These are phyloP conservation scores for Fraxinus greggii DNA, from an alignment of 305 asterid genomes.

Conservation along the genomic window DNA sequence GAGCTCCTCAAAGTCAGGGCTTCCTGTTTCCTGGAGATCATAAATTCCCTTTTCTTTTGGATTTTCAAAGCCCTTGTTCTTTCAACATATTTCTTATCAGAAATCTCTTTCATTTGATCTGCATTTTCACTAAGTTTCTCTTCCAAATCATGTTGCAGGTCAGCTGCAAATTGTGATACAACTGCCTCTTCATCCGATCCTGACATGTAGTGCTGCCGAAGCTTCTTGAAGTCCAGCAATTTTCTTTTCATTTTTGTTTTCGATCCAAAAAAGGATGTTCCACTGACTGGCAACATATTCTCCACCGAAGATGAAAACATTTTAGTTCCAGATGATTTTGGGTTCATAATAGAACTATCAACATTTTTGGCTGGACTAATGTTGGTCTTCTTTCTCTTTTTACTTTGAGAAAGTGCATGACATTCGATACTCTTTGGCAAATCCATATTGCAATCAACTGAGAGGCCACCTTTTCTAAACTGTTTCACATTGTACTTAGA, in stretches of 20 bases:
- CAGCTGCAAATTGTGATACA: constrained; percentile 31
- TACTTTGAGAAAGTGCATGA: constrained; percentile 24
- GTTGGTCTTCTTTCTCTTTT: constrained; percentile 28
- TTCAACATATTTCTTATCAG: constrained; percentile 26
- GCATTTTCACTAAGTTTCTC: constrained; percentile 25
- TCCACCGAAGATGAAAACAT: constrained; percentile 54
- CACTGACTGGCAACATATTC: constrained; percentile 32
- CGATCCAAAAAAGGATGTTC: constrained; percentile 36
- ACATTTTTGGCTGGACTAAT: constrained; percentile 19
- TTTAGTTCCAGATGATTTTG: constrained; percentile 39
- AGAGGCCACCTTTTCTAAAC: constrained; percentile 31
- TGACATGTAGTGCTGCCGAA: constrained; percentile 25
- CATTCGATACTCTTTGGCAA: constrained; percentile 25
- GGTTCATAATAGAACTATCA: constrained; percentile 29
- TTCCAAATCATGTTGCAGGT: constrained; percentile 22
- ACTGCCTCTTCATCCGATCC: constrained; percentile 40
- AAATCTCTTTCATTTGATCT: constrained; percentile 26
- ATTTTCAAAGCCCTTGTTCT: constrained; percentile 37
- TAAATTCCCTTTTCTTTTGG: constrained; percentile 29
- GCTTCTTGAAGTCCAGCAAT: constrained; percentile 34
- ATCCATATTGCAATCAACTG: constrained; percentile 24
- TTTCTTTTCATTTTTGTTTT: constrained; percentile 39
- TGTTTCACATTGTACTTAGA: constrained; percentile 36
- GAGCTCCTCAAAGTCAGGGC: constrained; percentile 28
- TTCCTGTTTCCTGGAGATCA: constrained; percentile 34